A percentile compares a stretch with the other conserved stretches of the same genome.
phyloP scores from a whole-genome alignment of 768 basidiomycete genomes.

The Cystofilobasidium ferigula region DNA sequence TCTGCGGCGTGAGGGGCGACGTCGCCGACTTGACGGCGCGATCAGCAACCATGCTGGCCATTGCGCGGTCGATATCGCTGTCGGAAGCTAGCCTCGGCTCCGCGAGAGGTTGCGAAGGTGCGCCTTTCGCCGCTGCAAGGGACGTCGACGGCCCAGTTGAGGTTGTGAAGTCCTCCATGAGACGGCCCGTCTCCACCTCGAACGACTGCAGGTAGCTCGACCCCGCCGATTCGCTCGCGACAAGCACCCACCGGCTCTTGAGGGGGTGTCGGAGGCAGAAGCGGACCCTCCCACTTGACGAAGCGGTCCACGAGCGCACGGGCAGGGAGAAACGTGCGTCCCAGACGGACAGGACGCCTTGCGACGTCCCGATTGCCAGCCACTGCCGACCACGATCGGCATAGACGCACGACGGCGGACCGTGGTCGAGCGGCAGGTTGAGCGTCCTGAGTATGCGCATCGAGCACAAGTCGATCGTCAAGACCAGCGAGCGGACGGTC shows the following conservation, averaged over 20 bases:
- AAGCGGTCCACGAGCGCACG: constrained; percentile 67
- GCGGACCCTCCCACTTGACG: constrained; percentile 44
- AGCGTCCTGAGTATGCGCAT: constrained; percentile 66
- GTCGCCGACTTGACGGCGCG: background rate
- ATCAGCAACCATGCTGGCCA: background rate
- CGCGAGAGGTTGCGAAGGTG: too few species aligned
- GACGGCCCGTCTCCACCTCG: constrained; percentile 3
- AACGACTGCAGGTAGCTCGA: constrained; percentile 3
- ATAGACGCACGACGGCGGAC: constrained; percentile 74
- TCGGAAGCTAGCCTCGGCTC: background rate
- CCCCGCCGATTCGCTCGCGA: background rate
- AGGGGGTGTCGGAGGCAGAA: constrained; percentile 1
- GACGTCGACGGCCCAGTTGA: background rate
- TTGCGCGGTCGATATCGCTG: background rate
- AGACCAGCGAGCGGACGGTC: constrained; percentile 67
- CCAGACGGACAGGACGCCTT: constrained; percentile 79
- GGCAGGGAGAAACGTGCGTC: constrained; percentile 86
- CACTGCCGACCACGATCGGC: constrained; percentile 74
- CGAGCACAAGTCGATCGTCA: constrained; percentile 69
- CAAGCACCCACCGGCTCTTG: constrained; percentile 6
- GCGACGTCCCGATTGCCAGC: constrained; percentile 77
- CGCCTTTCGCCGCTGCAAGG: too few species aligned
- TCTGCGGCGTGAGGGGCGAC: background rate
- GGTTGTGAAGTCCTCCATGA: constrained; percentile 8
- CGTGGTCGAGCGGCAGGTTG: constrained; percentile 74